Percentiles rank a stretch among this genome's conserved stretches.
phyloP scores from a whole-genome alignment of 768 basidiomycete genomes.

The Auriscalpium vulgare region DNA sequence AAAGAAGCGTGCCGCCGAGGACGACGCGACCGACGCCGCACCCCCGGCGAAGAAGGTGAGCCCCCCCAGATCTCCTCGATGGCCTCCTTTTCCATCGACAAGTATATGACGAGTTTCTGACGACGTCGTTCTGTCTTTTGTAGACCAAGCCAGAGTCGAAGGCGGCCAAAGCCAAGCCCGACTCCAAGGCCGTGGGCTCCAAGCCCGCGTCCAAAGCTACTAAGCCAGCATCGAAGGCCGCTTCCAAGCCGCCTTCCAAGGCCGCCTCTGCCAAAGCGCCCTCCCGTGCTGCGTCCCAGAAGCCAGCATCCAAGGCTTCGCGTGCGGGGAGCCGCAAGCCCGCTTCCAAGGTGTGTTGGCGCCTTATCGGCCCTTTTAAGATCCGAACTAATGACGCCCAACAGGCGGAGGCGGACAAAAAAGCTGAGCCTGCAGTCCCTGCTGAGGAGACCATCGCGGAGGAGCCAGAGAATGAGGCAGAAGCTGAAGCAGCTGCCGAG shows the following conservation, averaged over 20 bases:
- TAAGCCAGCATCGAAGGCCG: conserved; percentile 30
- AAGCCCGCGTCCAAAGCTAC: conserved; percentile 15
- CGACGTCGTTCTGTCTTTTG: too few relatives aligned
- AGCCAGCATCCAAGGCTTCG: conserved; percentile 27
- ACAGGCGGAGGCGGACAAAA: conserved; percentile 12
- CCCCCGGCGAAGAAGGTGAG: conserved; percentile 62
- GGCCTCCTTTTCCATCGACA: neutral
- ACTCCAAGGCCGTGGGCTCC: conserved; percentile 24
- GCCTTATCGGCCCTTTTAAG: conserved; percentile 4
- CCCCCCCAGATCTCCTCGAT: neutral
- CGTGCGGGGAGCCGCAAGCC: conserved; percentile 24
- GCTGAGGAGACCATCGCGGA: conserved; percentile 11
- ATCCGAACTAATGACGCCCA: neutral
- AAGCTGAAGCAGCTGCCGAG: neutral
- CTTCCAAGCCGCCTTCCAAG: conserved; percentile 29
- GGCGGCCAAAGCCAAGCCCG: conserved; percentile 33
- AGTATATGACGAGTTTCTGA: too few relatives aligned
- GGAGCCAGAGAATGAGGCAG: conserved; percentile 12
- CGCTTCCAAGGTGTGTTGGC: conserved; percentile 22
- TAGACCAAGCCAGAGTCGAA: conserved; percentile 13
- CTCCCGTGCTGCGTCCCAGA: conserved; percentile 9
- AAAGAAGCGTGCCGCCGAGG: conserved; percentile 46
- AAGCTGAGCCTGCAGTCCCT: conserved; percentile 3
- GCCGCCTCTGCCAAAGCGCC: conserved; percentile 21
- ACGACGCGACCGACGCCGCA: conserved; percentile 30